Percentiles rank a stretch among this genome's conserved stretches.
Conservation (phyloP, 345 rosid genomes). For the Xanthoceras sorbifolium region DNA sequence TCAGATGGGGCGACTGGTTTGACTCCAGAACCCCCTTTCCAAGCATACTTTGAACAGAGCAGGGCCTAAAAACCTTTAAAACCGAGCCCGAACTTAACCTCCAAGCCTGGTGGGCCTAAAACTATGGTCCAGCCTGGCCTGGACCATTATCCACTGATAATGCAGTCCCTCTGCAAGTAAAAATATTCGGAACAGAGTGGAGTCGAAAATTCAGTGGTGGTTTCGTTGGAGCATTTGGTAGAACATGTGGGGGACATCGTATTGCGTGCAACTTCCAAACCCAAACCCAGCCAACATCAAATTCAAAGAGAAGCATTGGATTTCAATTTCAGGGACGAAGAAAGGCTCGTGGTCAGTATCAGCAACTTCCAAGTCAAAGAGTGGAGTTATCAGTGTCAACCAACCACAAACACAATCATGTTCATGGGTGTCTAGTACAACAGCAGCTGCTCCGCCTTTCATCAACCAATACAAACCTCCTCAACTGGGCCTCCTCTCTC, state of each 20-base stretch:
- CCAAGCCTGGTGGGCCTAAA: no score
- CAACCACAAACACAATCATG: not conserved
- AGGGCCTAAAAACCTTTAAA: no score
- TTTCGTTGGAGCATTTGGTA: not conserved
- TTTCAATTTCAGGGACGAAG: not conserved
- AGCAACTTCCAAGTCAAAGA: not conserved
- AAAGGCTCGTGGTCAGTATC: not conserved
- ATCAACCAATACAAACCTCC: constrained; percentile 14
- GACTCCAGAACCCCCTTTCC: no score
- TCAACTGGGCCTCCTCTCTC: constrained; percentile 35
- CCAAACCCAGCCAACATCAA: not conserved
- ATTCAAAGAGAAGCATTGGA: not conserved
- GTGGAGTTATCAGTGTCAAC: not conserved
- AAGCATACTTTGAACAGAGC: no score
- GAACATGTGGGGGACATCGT: not conserved
- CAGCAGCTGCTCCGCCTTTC: not conserved
- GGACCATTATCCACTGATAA: no score
- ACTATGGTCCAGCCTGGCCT: not conserved
- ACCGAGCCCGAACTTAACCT: no score
- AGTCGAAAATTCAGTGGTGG: not conserved
- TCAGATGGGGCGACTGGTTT: no score
- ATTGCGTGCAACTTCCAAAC: not conserved
- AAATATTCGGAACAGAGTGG: no score
- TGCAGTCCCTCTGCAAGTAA: no score
- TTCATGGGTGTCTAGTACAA: not conserved